Conservation (phyloP, 345 rosid genomes). For the Arabis alpina region DNA sequence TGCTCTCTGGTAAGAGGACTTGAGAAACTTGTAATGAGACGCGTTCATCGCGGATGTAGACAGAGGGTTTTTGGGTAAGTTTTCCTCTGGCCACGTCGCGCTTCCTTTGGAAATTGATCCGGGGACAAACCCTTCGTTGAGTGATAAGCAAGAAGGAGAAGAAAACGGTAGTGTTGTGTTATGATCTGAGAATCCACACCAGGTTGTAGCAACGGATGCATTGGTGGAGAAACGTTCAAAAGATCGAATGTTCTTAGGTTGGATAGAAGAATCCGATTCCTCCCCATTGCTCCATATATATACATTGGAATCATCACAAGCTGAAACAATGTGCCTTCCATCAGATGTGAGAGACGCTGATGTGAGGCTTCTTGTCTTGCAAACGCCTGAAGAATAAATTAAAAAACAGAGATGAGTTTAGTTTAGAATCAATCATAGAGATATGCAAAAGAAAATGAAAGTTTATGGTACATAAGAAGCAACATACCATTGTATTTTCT, state of each 20-base stretch:
- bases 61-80: slow-evolving; percentile 48
- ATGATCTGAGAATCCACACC: slow-evolving; percentile 60
- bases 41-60: slow-evolving; percentile 52
- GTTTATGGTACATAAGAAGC: not conserved
- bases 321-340: slow-evolving; percentile 81
- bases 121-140: slow-evolving; percentile 56
- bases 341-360: slow-evolving; percentile 69
- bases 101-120: slow-evolving; percentile 56
- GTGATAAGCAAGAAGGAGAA: slow-evolving; percentile 55
- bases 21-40: slow-evolving; percentile 74
- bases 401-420: slow-evolving; percentile 14
- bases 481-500: slow-evolving; percentile 69
- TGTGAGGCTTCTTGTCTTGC: slow-evolving; percentile 59
- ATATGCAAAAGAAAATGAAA: not conserved
- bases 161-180: slow-evolving; percentile 48
- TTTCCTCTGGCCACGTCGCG: slow-evolving; percentile 81
- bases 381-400: slow-evolving; percentile 45
- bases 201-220: slow-evolving; percentile 80
- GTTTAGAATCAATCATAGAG: slow-evolving; percentile 11
- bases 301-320: slow-evolving; percentile 76
- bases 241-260: slow-evolving; percentile 57
- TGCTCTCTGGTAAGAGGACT: slow-evolving; percentile 70
- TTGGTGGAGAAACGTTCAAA: slow-evolving; percentile 74
- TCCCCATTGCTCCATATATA: slow-evolving; percentile 68
- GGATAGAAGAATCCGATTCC: slow-evolving; percentile 34